phyloP scores from a whole-genome alignment of 495 filamentous ascomycete genomes.

The Penicillium cataractarum region DNA sequence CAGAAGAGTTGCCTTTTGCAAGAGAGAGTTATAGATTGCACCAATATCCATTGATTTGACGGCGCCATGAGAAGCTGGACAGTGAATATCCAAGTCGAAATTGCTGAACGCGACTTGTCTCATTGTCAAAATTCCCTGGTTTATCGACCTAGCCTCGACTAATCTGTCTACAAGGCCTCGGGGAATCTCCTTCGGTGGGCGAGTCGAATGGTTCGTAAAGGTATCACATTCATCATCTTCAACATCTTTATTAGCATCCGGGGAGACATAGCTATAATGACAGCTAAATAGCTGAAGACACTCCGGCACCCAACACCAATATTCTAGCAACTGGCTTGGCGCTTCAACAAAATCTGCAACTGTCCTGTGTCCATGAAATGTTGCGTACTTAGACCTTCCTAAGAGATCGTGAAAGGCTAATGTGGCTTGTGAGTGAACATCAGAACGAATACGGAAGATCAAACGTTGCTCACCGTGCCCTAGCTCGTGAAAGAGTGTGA shows the following conservation, averaged over 20 bases:
- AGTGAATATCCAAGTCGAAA: background rate
- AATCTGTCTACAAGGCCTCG: background rate
- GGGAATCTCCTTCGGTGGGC: background rate
- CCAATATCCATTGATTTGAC: background rate
- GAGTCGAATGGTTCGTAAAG: background rate
- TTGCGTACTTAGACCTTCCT: constrained; percentile 17
- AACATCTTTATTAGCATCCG: background rate
- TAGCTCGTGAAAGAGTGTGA: constrained; percentile 18
- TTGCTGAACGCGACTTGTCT: background rate
- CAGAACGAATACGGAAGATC: background rate
- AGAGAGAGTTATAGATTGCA: background rate
- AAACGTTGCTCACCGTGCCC: constrained; percentile 7
- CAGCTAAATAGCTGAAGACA: constrained; percentile 13
- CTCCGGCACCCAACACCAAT: constrained; percentile 18
- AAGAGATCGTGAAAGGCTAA: constrained; percentile 14
- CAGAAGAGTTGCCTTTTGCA: background rate
- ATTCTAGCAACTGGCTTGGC: constrained; percentile 18
- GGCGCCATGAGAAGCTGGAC: background rate
- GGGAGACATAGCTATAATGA: constrained; percentile 4
- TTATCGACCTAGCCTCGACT: background rate
- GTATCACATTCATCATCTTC: background rate
- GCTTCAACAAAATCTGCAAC: constrained; percentile 16
- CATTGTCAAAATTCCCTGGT: background rate
- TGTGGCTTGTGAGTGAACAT: background rate
- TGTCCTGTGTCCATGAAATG: constrained; percentile 16